These are phyloP conservation scores for Tetrahymena borealis DNA, from an alignment of 73 alveolate species.

Conservation along the genomic window DNA sequence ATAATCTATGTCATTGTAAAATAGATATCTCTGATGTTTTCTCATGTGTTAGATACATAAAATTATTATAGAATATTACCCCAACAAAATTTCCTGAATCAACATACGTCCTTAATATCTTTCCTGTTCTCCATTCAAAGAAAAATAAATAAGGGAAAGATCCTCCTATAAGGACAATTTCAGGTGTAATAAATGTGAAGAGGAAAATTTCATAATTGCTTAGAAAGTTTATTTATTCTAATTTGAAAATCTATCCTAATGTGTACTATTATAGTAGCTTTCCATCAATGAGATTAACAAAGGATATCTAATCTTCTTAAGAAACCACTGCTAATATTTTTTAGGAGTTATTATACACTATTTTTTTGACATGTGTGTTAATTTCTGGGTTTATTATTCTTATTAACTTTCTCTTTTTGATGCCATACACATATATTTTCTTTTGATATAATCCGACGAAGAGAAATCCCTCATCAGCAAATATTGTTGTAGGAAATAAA, in stretches of 20 bases:
- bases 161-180: neutral
- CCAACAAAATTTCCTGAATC: neutral
- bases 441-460: neutral
- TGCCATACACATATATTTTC: neutral
- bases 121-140: neutral
- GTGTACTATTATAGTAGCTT: neutral
- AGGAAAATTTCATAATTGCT: neutral
- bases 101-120: neutral
- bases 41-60: neutral
- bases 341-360: neutral
- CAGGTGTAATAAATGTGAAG: neutral
- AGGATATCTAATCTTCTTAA: neutral
- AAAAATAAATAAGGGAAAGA: neutral
- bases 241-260: neutral
- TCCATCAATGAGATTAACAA: neutral
- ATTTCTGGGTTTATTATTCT: neutral
- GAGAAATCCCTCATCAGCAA: neutral
- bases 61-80: neutral
- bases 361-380: neutral
- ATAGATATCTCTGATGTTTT: no score
- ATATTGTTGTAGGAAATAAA: neutral
- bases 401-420: neutral
- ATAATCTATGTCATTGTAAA: no score
- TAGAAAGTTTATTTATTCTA: neutral
- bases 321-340: neutral